Evolutionary conservation across 768 basidiomycete species (phyloP).

Genomic region (Psilocybe tampanensis): DNA sequence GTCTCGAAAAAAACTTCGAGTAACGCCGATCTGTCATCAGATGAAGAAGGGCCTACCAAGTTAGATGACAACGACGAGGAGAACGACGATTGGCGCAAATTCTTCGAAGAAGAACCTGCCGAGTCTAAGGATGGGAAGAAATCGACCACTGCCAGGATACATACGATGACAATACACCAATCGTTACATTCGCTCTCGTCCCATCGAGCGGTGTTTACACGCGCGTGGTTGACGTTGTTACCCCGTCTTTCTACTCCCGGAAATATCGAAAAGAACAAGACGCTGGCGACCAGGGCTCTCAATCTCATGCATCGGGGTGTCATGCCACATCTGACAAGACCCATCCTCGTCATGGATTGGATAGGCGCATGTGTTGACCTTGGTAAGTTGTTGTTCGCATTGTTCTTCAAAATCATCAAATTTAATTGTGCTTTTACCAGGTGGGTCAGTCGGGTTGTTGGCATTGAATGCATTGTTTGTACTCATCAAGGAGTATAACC

Average conservation of each 20-base stretch:
- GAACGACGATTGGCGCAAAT: constrained; percentile 76
- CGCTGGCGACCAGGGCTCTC: constrained; percentile 57
- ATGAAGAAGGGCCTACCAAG: constrained; percentile 37
- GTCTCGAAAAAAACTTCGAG: constrained; percentile 35
- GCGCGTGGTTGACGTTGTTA: constrained; percentile 76
- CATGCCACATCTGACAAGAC: constrained; percentile 79
- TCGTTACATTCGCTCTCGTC: constrained; percentile 75
- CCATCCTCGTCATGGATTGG: constrained; percentile 91
- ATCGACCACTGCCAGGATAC: constrained; percentile 47
- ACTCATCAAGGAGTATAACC: constrained; percentile 89
- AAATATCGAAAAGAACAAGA: constrained; percentile 37
- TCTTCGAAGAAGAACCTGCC: constrained; percentile 69
- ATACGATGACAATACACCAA: constrained; percentile 73
- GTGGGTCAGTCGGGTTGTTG: constrained; percentile 83
- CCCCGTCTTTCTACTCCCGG: constrained; percentile 51
- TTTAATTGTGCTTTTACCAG: constrained; percentile 33
- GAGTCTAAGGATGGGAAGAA: constrained; percentile 36
- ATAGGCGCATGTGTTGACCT: constrained; percentile 80
- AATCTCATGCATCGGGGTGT: constrained; percentile 84
- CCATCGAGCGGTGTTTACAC: constrained; percentile 80
- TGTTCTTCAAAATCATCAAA: background rate
- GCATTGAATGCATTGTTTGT: constrained; percentile 91
- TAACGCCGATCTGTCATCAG: constrained; percentile 29
- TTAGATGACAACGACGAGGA: constrained; percentile 33
- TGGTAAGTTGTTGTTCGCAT: constrained; percentile 45